Percentiles rank a stretch among this genome's conserved stretches.
Evolutionary conservation across 139 green algal species (phyloP).

Genomic region (Limnomonas spitsbergensis): DNA sequence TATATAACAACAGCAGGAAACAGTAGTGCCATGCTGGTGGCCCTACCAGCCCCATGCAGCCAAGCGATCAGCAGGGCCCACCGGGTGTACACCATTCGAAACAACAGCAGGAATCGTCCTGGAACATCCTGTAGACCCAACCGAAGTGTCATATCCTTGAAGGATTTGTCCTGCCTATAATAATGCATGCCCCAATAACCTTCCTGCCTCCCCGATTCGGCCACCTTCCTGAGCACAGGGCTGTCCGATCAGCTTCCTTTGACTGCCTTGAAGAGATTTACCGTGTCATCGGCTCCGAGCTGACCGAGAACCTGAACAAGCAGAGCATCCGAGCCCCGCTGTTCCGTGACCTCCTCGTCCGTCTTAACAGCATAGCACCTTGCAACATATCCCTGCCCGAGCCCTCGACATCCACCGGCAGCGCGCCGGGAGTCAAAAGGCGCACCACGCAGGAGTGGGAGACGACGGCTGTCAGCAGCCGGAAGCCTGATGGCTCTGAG

Average conservation of each 20-base stretch:
- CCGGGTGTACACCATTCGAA: too few relatives aligned
- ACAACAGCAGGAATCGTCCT: too few relatives aligned
- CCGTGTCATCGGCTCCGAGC: slow-evolving; percentile 26
- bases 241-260: slow-evolving; percentile 50
- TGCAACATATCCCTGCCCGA: background rate
- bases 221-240: background rate
- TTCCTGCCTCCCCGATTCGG: too few relatives aligned
- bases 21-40: too few relatives aligned
- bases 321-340: slow-evolving; percentile 35
- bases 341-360: slow-evolving; percentile 28
- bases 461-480: background rate
- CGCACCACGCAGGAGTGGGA: slow-evolving; percentile 27
- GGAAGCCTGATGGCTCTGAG: background rate
- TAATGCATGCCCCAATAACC: too few relatives aligned
- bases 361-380: slow-evolving; percentile 17
- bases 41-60: too few relatives aligned
- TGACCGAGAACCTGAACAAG: slow-evolving; percentile 35
- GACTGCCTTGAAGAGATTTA: slow-evolving; percentile 53
- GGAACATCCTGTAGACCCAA: too few relatives aligned
- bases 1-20: too few relatives aligned
- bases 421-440: background rate
- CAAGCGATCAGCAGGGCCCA: too few relatives aligned
- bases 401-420: background rate
- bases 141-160: too few relatives aligned
- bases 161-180: too few relatives aligned